These are phyloP conservation scores for Omphalotus guepiniiformis DNA, from an alignment of 768 basidiomycete species.

Conservation along the genomic window DNA sequence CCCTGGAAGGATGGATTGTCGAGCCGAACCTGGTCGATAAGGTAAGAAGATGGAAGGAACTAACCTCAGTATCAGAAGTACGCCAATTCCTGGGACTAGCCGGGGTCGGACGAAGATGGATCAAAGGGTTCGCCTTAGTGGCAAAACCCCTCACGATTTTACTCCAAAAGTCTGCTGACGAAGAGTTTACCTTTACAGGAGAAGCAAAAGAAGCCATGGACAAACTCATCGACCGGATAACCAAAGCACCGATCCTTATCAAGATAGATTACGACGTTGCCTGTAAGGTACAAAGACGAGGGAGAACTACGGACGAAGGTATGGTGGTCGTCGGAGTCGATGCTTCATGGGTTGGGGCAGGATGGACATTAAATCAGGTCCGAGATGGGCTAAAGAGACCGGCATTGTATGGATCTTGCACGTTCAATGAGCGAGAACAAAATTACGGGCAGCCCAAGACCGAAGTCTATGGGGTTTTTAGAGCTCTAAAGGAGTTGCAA, in stretches of 20 bases:
- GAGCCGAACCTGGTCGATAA: constrained; percentile 8
- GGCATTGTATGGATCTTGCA: constrained; percentile 27
- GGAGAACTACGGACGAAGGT: constrained; percentile 14
- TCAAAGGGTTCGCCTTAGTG: constrained; percentile 23
- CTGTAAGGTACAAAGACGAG: constrained; percentile 1
- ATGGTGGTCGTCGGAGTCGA: constrained; percentile 31
- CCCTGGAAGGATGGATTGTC: constrained; percentile 10
- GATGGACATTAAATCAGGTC: constrained; percentile 30
- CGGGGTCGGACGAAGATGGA: constrained; percentile 13
- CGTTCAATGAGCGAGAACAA: constrained; percentile 27
- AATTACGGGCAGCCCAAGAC: constrained; percentile 33
- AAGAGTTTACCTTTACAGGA: constrained; percentile 23
- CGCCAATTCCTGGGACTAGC: constrained; percentile 14
- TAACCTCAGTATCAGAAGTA: constrained; percentile 6
- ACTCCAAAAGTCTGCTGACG: background rate
- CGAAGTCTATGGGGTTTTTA: constrained; percentile 33
- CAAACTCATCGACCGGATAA: constrained; percentile 17
- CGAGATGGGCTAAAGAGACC: constrained; percentile 17
- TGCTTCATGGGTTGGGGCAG: constrained; percentile 26
- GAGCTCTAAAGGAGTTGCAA: constrained; percentile 25
- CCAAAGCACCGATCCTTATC: constrained; percentile 23
- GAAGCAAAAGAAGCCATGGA: constrained; percentile 22
- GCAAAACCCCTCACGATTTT: constrained; percentile 32
- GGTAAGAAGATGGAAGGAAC: background rate
- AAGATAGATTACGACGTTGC: constrained; percentile 26